These are phyloP conservation scores for Prosopis cineraria DNA, from an alignment of 306 rosid species.

Conservation along the genomic window DNA sequence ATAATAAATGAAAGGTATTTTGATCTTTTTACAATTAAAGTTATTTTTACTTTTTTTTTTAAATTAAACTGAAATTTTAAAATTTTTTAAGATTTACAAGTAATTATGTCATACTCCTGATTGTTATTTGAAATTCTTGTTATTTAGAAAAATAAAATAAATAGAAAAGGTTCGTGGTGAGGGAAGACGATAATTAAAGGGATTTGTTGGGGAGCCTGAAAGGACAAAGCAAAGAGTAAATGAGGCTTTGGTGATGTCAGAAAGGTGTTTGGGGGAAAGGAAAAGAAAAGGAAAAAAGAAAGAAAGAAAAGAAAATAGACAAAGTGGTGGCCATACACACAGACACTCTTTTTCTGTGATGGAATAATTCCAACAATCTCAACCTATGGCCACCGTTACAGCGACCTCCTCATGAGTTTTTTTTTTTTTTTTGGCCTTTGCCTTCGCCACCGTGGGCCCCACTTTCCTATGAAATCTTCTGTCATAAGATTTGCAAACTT, in stretches of 20 bases:
- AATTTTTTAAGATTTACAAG: too few relatives aligned
- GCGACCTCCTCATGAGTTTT: neutral
- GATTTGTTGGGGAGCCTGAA: neutral
- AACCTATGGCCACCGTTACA: constrained; percentile 17
- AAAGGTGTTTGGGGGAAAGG: neutral
- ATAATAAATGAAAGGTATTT: too few relatives aligned
- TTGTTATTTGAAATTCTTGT: too few relatives aligned
- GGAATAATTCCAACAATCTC: constrained; percentile 28
- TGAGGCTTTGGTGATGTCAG: constrained; percentile 3
- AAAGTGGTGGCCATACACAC: constrained; percentile 6
- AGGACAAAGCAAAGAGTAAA: neutral
- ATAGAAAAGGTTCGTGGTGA: too few relatives aligned
- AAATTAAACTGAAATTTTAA: too few relatives aligned
- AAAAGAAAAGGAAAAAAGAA: neutral
- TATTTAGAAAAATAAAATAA: too few relatives aligned
- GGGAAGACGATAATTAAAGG: too few relatives aligned
- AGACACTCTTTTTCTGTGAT: constrained; percentile 15
- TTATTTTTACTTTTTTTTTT: too few relatives aligned
- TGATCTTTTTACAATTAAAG: too few relatives aligned
- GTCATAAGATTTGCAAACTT: neutral
- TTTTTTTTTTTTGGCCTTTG: too few relatives aligned
- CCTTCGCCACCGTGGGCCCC: too few relatives aligned
- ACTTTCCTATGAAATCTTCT: neutral
- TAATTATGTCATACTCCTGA: too few relatives aligned
- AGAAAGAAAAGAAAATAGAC: neutral